phyloP scores from a whole-genome alignment of 495 filamentous ascomycete genomes.

The Sporormia fimetaria region DNA sequence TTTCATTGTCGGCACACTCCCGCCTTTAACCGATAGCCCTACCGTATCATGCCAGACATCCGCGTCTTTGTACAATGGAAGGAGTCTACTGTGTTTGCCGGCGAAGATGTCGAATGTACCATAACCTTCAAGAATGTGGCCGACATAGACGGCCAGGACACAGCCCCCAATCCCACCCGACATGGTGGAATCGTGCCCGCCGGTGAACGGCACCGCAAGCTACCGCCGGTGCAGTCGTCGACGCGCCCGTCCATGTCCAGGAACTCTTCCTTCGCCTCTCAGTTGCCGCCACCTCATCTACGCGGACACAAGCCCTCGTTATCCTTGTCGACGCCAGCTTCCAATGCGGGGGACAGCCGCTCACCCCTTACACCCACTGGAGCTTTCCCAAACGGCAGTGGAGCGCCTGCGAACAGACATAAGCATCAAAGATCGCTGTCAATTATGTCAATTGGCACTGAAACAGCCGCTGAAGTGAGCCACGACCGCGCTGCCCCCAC shows the following conservation, averaged over 20 bases:
- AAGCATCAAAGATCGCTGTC: slow-evolving; percentile 74
- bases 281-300: slow-evolving; percentile 23
- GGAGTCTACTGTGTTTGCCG: slow-evolving; percentile 83
- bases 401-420: slow-evolving; percentile 37
- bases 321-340: slow-evolving; percentile 44
- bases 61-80: slow-evolving; percentile 91
- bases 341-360: slow-evolving; percentile 23
- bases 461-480: slow-evolving; percentile 38
- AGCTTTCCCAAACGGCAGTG: slow-evolving; percentile 10
- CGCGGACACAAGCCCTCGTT: slow-evolving; percentile 48
- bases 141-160: slow-evolving; percentile 32
- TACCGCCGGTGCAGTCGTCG: slow-evolving; percentile 30
- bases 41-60: slow-evolving; percentile 49
- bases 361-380: slow-evolving; percentile 16
- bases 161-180: slow-evolving; percentile 30
- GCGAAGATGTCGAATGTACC: slow-evolving; percentile 84
- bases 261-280: slow-evolving; percentile 23
- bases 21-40: slow-evolving; percentile 7
- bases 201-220: slow-evolving; percentile 37
- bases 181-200: slow-evolving; percentile 32
- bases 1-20: slow-evolving; percentile 2
- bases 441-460: slow-evolving; percentile 81
- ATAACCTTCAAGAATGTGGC: slow-evolving; percentile 93
- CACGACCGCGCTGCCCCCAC: slow-evolving; percentile 34
- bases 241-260: slow-evolving; percentile 22